A percentile compares a stretch with the other conserved stretches of the same genome.
Evolutionary conservation across 2,329 filamentous ascomycete species (phyloP).

Genomic region (Penicillium sp.): DNA sequence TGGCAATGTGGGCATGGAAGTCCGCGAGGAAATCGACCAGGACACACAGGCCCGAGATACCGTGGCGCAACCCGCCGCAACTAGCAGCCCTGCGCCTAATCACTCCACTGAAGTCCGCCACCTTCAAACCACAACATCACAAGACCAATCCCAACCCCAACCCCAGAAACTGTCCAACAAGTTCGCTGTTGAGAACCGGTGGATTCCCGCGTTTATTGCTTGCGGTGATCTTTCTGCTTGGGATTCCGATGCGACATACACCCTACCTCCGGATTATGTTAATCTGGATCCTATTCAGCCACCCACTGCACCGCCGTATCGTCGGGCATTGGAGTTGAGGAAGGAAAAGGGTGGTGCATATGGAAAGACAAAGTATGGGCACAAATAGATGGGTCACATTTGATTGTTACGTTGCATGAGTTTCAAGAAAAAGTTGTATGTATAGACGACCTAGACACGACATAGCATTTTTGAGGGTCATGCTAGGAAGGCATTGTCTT

Average conservation of each 20-base stretch:
- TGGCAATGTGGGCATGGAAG: constrained; percentile 36
- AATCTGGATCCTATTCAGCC: constrained; percentile 91
- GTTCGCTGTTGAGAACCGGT: constrained; percentile 55
- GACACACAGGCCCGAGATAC: constrained; percentile 17
- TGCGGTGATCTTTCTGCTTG: constrained; percentile 93
- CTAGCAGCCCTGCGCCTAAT: constrained; percentile 9
- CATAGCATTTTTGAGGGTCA: constrained; percentile 3
- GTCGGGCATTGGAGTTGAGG: constrained; percentile 80
- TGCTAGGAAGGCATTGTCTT: constrained; percentile 4
- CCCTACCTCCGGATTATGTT: constrained; percentile 79
- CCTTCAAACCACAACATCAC: constrained; percentile 43
- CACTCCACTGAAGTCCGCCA: constrained; percentile 25
- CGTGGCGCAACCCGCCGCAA: constrained; percentile 1
- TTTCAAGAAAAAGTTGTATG: constrained; percentile 10
- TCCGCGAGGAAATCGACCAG: constrained; percentile 45
- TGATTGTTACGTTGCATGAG: constrained; percentile 16
- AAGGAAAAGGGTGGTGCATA: constrained; percentile 73
- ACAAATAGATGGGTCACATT: constrained; percentile 21
- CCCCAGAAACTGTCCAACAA: constrained; percentile 24
- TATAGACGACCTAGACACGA: constrained; percentile 16
- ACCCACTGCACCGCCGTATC: constrained; percentile 93
- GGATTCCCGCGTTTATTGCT: constrained; percentile 96
- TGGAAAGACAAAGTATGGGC: constrained; percentile 61
- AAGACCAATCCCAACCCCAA: constrained; percentile 14
- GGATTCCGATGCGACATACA: constrained; percentile 93